Evolutionary conservation across 805 yeast species (phyloP).

Genomic region (Yarrowia alimentaria): DNA sequence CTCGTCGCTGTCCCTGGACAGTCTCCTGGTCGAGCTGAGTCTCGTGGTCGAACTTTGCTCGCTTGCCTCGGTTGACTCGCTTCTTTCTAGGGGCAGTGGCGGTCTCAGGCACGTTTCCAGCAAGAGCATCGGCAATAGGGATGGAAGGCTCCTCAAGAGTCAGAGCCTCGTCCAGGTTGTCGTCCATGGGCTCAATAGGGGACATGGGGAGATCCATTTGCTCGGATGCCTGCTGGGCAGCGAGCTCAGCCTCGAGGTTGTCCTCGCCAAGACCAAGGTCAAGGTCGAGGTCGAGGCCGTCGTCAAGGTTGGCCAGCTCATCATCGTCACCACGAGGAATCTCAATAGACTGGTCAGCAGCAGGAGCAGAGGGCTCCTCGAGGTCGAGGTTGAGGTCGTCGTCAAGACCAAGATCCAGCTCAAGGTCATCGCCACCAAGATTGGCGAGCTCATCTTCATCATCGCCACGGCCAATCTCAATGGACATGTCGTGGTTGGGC

Average conservation of each 20-base stretch:
- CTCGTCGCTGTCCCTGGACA: conserved; percentile 21
- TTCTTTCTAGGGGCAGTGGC: background rate
- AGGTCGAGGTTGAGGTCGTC: conserved; percentile 14
- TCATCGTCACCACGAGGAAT: conserved; percentile 51
- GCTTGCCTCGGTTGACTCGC: conserved; percentile 17
- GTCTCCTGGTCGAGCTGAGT: conserved; percentile 26
- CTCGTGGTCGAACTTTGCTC: conserved; percentile 26
- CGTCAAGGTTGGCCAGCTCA: conserved; percentile 39
- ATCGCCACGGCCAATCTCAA: conserved; percentile 24
- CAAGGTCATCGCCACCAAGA: conserved; percentile 33
- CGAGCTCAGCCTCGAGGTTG: conserved; percentile 44
- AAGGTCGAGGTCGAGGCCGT: conserved; percentile 44
- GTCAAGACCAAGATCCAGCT: conserved; percentile 32
- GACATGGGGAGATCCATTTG: conserved; percentile 25
- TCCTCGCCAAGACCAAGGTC: conserved; percentile 55
- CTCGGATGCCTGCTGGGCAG: conserved; percentile 18
- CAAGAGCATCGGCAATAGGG: conserved; percentile 22
- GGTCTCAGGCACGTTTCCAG: conserved; percentile 20
- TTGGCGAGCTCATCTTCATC: conserved; percentile 37
- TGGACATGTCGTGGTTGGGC: conserved; percentile 25
- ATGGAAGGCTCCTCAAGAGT: conserved; percentile 21
- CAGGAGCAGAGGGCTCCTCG: conserved; percentile 19
- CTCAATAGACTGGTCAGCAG: conserved; percentile 61
- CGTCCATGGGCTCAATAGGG: conserved; percentile 25
- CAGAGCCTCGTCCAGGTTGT: conserved; percentile 6